Conservation (phyloP, 2,329 filamentous ascomycete genomes). For the Mollisiaceae sp. region DNA sequence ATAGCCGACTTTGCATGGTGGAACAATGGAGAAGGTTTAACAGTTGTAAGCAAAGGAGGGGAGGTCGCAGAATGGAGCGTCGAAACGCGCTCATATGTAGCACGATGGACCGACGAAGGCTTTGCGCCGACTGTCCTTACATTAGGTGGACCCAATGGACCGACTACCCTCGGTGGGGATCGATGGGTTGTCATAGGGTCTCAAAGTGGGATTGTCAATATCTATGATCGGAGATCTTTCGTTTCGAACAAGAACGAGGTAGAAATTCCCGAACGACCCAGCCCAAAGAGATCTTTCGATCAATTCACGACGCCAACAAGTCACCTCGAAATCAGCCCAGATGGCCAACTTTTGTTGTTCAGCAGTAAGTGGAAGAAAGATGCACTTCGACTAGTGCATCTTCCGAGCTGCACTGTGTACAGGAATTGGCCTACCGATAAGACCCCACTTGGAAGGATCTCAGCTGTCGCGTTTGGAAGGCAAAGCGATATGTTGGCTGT, state of each 20-base stretch:
- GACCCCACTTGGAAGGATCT: conserved; percentile 86
- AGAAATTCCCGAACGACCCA: conserved; percentile 68
- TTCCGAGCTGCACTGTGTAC: conserved; percentile 93
- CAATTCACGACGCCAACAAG: conserved; percentile 88
- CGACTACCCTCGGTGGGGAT: conserved; percentile 71
- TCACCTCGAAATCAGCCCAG: conserved; percentile 79
- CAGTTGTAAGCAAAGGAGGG: conserved; percentile 83
- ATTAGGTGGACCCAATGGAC: conserved; percentile 71
- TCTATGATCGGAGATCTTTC: conserved; percentile 76
- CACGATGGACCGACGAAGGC: conserved; percentile 91
- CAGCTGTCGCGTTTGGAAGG: conserved; percentile 70
- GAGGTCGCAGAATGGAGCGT: conserved; percentile 91
- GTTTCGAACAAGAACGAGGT: conserved; percentile 47
- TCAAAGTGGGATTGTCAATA: conserved; percentile 85
- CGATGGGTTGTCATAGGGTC: conserved; percentile 90
- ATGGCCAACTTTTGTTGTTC: conserved; percentile 89
- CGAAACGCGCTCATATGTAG: conserved; percentile 69
- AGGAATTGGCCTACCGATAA: conserved; percentile 94
- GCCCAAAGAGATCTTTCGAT: conserved; percentile 76
- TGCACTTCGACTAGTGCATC: conserved; percentile 83
- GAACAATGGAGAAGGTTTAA: conserved; percentile 80
- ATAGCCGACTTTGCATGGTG: conserved; percentile 95
- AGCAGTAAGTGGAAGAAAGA: conserved; percentile 87
- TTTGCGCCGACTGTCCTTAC: conserved; percentile 80
- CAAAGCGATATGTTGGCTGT: conserved; percentile 77